Base-by-base conservation (phyloP, 2,329 filamentous ascomycete genomes). In the Claviceps humidiphila region DNA sequence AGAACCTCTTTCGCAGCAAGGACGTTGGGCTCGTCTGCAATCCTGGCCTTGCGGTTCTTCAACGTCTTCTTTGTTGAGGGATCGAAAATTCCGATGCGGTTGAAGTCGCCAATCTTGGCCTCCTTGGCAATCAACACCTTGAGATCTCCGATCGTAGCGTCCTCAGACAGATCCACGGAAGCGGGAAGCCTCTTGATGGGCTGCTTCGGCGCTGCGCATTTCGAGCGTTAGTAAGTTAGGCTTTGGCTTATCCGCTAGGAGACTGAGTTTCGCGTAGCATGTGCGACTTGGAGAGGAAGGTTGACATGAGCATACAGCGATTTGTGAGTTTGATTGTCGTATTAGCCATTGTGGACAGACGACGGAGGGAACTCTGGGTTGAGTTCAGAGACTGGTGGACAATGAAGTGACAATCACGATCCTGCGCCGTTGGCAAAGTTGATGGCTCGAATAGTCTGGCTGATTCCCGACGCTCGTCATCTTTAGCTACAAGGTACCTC, bases 1-100 rank as follows among this genome's bases (percentile, higher is more conserved):
- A 93, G 81, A 48, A 98, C 68, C 66, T 81, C 76, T 53, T 73
- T 72, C 13, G 70, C 65, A 38, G 70, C 66, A 49, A 71, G 61
- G 8, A 83, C 72, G 51, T 71, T 70, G 34, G 71, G 61, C 59
- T 76, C 73, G 53, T 76, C 68, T 37, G 64, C 64, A 39, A 84
- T 57, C 46, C 74, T 65, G 20, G 78, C 78, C 60, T 73, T 76
- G 58, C 79, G 75, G 67, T 84, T 74, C 68, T 82, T 83, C 58
- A 84, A 64, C 20, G 76, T 80, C 73, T 80, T 81, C 67, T 76
- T 80, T 55, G 75, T 78, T 41, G 71, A 66, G 0, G 81, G 75
- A 57, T 83, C 77, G 61, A 76, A 82, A 53, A 84, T 69, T 34
- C 81, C 81, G 55, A 84, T 71, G 53, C 80, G 78, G 67, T 84